phyloP scores from a whole-genome alignment of 805 yeast species.

The Metschnikowia orientalis region DNA sequence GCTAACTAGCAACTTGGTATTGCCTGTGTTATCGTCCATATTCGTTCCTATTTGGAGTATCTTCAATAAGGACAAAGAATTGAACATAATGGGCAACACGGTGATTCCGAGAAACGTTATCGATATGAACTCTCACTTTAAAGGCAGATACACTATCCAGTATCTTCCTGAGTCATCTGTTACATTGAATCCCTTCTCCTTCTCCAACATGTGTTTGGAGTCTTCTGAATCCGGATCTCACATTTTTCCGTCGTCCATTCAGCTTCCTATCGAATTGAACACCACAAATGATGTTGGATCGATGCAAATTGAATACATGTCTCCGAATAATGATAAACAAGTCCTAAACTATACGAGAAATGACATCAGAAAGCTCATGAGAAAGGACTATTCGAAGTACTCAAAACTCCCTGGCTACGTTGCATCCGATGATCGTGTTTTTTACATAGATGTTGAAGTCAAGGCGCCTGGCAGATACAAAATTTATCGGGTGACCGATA shows the following conservation, averaged over 20 bases:
- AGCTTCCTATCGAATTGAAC: constrained; percentile 73
- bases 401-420: constrained; percentile 21
- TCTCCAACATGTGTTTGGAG: constrained; percentile 56
- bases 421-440: constrained; percentile 38
- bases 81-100: constrained; percentile 50
- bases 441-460: constrained; percentile 63
- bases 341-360: constrained; percentile 52
- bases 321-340: constrained; percentile 47
- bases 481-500: constrained; percentile 62
- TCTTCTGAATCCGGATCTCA: constrained; percentile 20
- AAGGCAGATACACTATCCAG: constrained; percentile 81
- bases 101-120: constrained; percentile 33
- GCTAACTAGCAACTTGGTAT: constrained; percentile 46
- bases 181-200: constrained; percentile 68
- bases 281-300: constrained; percentile 69
- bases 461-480: constrained; percentile 72
- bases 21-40: constrained; percentile 40
- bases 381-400: constrained; percentile 31
- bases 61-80: constrained; percentile 39
- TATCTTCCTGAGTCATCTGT: constrained; percentile 91
- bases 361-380: constrained; percentile 44
- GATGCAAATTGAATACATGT: constrained; percentile 60
- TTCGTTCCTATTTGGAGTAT: constrained; percentile 42
- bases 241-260: constrained; percentile 21
- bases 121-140: constrained; percentile 62